phyloP scores from a whole-genome alignment of 2,329 filamentous ascomycete genomes.

The Massarina eburnea region DNA sequence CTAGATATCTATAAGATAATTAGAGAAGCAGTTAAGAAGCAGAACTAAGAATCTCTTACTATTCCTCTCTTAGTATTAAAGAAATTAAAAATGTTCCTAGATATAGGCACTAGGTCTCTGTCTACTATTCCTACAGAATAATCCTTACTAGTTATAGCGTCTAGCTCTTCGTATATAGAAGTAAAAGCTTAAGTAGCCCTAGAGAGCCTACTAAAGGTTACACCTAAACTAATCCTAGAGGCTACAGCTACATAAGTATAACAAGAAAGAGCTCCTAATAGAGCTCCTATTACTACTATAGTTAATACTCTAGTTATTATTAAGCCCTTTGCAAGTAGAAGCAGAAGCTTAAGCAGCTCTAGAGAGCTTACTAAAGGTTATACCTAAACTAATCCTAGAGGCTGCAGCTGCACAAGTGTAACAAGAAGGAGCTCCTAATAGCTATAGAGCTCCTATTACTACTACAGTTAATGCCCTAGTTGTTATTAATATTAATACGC shows the following conservation, averaged over 20 bases:
- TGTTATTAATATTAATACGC: background rate
- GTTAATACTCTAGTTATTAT: too few relatives aligned
- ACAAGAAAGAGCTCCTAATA: background rate
- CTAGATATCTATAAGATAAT: slow-evolving; percentile 5
- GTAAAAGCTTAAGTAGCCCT: background rate
- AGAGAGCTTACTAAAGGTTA: too few relatives aligned
- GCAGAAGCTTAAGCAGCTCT: too few relatives aligned
- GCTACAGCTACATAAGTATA: background rate
- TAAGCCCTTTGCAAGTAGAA: too few relatives aligned
- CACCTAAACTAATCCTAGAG: background rate
- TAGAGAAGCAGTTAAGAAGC: slow-evolving; percentile 9
- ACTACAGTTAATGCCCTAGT: too few relatives aligned
- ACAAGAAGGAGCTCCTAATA: too few relatives aligned
- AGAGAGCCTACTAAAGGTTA: background rate
- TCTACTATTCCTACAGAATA: slow-evolving; percentile 34
- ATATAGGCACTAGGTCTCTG: slow-evolving; percentile 35
- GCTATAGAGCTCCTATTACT: too few relatives aligned
- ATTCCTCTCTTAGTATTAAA: slow-evolving; percentile 2
- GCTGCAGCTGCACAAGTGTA: too few relatives aligned
- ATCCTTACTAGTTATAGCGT: slow-evolving; percentile 24
- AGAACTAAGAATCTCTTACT: slow-evolving; percentile 13
- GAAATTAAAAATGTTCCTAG: background rate
- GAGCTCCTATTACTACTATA: background rate
- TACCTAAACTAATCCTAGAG: too few relatives aligned
- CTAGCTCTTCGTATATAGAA: slow-evolving; percentile 13